These are phyloP conservation scores for Coriolopsis trogii DNA, from an alignment of 1,284 basidiomycete species.

Conservation along the genomic window DNA sequence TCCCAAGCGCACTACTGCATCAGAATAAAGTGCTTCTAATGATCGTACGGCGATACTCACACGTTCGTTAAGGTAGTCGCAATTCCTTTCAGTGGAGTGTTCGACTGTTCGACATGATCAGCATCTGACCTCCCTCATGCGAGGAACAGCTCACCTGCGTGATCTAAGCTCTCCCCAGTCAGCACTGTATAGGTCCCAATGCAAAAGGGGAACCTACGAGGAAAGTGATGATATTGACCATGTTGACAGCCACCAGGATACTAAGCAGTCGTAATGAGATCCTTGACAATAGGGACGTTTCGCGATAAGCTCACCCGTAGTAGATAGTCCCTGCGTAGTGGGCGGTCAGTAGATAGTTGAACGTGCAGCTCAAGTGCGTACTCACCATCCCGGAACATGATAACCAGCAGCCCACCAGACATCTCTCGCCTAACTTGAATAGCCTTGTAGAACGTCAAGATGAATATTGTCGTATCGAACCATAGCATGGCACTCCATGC, in stretches of 20 bases:
- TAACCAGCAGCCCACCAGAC: slow-evolving; percentile 12
- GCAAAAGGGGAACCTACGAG: neutral
- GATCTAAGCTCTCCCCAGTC: too few species aligned
- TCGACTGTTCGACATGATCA: neutral
- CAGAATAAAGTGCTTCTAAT: too few species aligned
- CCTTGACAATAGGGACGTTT: too few species aligned
- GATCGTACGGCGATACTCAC: neutral
- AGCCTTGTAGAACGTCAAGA: slow-evolving; percentile 17
- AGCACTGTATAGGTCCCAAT: too few species aligned
- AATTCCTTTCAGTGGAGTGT: neutral
- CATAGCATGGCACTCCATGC: slow-evolving; percentile 17
- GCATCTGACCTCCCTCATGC: neutral
- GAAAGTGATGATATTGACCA: slow-evolving; percentile 16
- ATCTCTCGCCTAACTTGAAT: slow-evolving; percentile 13
- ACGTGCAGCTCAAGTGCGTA: neutral
- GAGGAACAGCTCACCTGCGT: too few species aligned
- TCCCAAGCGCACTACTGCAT: neutral
- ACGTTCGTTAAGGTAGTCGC: slow-evolving; percentile 1
- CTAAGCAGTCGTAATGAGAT: neutral
- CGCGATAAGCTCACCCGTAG: slow-evolving; percentile 3
- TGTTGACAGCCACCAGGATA: slow-evolving; percentile 15
- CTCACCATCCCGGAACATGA: slow-evolving; percentile 22
- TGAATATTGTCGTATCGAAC: slow-evolving; percentile 17
- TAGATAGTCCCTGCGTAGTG: slow-evolving; percentile 6
- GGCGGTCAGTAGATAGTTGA: neutral